Evolutionary conservation across 495 filamentous ascomycete species (phyloP), one percentile per base, ranked within the genome.

Genomic region (Annulohypoxylon moriforme): DNA sequence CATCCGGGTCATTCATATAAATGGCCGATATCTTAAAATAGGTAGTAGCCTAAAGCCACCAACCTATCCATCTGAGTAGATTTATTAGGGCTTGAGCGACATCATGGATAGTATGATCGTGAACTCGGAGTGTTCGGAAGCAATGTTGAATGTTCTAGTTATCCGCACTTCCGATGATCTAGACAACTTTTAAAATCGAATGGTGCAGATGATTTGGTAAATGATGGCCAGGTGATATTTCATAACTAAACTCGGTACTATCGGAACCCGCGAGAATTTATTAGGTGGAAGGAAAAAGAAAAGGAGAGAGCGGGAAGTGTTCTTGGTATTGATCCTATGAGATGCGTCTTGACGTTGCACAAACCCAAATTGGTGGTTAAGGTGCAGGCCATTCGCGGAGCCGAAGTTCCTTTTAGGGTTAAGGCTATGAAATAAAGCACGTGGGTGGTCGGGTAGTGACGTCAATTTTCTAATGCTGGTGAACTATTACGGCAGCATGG

Each of bases 1-100:
- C 85, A 88, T 64, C 84, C 83, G 27, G 85, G 84, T 1, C 73
- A 84, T 0, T 81, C 80, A 68, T 87, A 85, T 67, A 79, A 82
- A 14, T 88, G 85, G 86, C 65, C 59, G 22, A 55, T 61, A 68
- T 46, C 53, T 36, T 46, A 60, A 36, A 63, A 10, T 13, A 33
- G 18, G 22, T 27, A 22, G 7, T 3, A 24, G n/a, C 11, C 9
- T 20, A 31, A 18, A 47, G 7, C 33, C 13, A 36, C 33, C 33
- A 1, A 36, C 7, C 7, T 47, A 16, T 44, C 14, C 14, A 44
- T 11, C 24, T 14, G 29, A 10, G 14, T 24, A 33, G 44, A 13
- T 24, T 22, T 7, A 49, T 25, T 8, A 49, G 8, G 2, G 3
- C 25, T 7, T 24, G 46, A 49, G 11, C 44, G 16, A 49, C 25